A percentile compares a stretch with the other conserved stretches of the same genome.
Evolutionary conservation across 257 asterid genomes (phyloP).

Genomic region (Datura wrightii): DNA sequence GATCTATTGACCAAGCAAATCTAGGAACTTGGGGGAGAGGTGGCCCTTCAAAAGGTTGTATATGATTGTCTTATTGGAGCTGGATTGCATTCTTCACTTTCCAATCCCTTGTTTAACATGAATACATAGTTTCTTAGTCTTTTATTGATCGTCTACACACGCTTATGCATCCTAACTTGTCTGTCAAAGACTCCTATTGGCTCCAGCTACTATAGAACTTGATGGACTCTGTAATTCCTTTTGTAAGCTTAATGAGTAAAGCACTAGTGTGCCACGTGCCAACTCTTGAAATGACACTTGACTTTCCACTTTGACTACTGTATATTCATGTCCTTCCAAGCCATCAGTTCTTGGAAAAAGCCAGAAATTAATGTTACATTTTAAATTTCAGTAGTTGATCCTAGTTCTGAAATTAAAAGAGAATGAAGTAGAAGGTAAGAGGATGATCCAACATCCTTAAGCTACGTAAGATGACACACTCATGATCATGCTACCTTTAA

Average conservation of each 20-base stretch:
- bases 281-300: neutral
- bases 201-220: neutral
- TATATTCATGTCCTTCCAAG: neutral
- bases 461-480: neutral
- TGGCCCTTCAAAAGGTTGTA: neutral
- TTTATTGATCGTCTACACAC: neutral
- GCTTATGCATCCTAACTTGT: neutral
- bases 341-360: neutral
- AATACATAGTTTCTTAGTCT: neutral
- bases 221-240: neutral
- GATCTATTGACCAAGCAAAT: slow-evolving; percentile 25
- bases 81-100: neutral
- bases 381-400: slow-evolving; percentile 1
- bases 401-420: neutral
- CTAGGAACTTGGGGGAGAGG: slow-evolving; percentile 3
- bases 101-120: neutral
- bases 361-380: neutral
- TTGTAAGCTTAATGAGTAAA: neutral
- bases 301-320: neutral
- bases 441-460: neutral
- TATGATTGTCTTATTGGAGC: neutral
- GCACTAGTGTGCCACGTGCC: neutral
- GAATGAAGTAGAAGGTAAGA: neutral
- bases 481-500: neutral
- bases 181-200: neutral